Evolutionary conservation across 225 moss, liverwort and hornwort species (phyloP).

Genomic region (Sphagnum contortum): DNA sequence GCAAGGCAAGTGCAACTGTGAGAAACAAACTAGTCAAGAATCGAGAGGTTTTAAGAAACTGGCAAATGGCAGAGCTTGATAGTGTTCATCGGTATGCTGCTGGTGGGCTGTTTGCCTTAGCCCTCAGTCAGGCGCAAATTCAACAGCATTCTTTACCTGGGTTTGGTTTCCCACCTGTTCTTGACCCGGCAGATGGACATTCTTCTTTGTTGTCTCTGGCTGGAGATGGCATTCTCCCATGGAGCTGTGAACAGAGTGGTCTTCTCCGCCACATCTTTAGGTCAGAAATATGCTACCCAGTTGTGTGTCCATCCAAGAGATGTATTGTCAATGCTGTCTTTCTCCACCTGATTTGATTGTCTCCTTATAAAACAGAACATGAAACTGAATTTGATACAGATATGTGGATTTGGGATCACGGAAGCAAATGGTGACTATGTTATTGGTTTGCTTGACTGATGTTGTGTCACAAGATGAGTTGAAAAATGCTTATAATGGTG

Average conservation of each 20-base stretch:
- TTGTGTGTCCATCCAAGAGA: too few relatives aligned
- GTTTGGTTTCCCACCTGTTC: constrained; percentile 17
- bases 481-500: neutral
- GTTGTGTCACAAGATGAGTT: too few relatives aligned
- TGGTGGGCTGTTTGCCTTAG: constrained; percentile 78
- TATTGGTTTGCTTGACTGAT: too few relatives aligned
- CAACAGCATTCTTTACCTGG: constrained; percentile 42
- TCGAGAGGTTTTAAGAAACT: neutral
- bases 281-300: constrained; percentile 11
- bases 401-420: too few relatives aligned
- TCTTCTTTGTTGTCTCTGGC: constrained; percentile 13
- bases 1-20: too few relatives aligned
- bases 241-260: constrained; percentile 64
- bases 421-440: too few relatives aligned
- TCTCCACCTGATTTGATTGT: too few relatives aligned
- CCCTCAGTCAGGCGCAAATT: constrained; percentile 74
- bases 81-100: constrained; percentile 86
- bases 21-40: too few relatives aligned
- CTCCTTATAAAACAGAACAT: too few relatives aligned
- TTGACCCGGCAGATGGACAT: constrained; percentile 18
- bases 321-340: too few relatives aligned
- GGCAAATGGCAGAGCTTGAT: constrained; percentile 67
- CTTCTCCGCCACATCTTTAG: constrained; percentile 82
- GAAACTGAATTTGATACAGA: too few relatives aligned
- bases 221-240: constrained; percentile 42